These are phyloP conservation scores for Brettanomyces nanus DNA, from an alignment of 805 yeast species.

Conservation along the genomic window DNA sequence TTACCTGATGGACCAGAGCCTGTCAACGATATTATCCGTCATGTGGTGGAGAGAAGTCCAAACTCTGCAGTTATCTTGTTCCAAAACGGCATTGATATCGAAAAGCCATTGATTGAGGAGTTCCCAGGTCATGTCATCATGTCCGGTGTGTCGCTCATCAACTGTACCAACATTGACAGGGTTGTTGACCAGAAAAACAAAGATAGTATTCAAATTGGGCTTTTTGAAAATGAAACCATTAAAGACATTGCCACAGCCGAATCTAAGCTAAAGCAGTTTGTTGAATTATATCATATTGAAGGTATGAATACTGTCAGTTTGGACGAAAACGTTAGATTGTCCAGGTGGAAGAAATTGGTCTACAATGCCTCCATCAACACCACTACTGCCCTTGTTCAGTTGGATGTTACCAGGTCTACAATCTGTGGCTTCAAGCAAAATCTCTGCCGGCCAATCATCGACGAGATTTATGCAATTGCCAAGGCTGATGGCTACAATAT, in stretches of 20 bases:
- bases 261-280: constrained; percentile 19
- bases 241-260: constrained; percentile 12
- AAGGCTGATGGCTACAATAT: constrained; percentile 35
- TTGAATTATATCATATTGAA: constrained; percentile 21
- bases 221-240: constrained; percentile 25
- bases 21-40: constrained; percentile 34
- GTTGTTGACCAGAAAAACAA: constrained; percentile 24
- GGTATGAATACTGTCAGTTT: constrained; percentile 17
- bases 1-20: constrained; percentile 45
- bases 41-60: constrained; percentile 24
- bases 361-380: constrained; percentile 39
- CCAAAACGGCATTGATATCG: constrained; percentile 35
- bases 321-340: constrained; percentile 26
- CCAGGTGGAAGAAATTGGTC: constrained; percentile 36
- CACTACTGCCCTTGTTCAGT: constrained; percentile 28
- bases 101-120: constrained; percentile 24
- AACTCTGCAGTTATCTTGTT: constrained; percentile 26
- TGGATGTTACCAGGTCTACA: constrained; percentile 28
- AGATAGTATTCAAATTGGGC: constrained; percentile 26
- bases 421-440: constrained; percentile 19
- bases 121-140: constrained; percentile 27
- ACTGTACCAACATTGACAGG: constrained; percentile 19
- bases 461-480: constrained; percentile 37
- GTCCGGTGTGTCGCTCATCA: constrained; percentile 31
- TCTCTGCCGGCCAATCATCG: constrained; percentile 31